Evolutionary conservation across 1,284 basidiomycete genomes (phyloP).

Genomic region (Grifola frondosa): DNA sequence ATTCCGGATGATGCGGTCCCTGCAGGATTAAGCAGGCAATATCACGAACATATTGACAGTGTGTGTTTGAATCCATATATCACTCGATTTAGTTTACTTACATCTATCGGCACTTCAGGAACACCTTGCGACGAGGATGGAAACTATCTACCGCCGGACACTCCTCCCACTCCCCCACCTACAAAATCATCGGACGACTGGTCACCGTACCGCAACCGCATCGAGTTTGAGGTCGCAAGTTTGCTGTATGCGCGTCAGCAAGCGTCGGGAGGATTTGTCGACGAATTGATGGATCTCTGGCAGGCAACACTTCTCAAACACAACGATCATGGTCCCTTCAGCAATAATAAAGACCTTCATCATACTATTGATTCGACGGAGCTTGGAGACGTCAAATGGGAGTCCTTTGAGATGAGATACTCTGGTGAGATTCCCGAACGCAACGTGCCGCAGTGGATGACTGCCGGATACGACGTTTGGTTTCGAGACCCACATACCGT

Average conservation of each 20-base stretch:
- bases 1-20: too few species aligned
- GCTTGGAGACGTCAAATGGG: conserved; percentile 25
- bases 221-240: conserved; percentile 3
- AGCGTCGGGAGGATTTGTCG: background rate
- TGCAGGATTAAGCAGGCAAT: too few species aligned
- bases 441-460: conserved; percentile 21
- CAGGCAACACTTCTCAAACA: conserved; percentile 12
- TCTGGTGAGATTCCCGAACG: conserved; percentile 4
- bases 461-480: conserved; percentile 17
- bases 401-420: conserved; percentile 18
- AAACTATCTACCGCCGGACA: conserved; percentile 13
- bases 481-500: conserved; percentile 18
- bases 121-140: conserved; percentile 19
- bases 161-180: conserved; percentile 15
- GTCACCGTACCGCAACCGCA: background rate
- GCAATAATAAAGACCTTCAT: conserved; percentile 15
- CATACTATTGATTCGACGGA: conserved; percentile 18
- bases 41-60: too few species aligned
- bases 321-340: conserved; percentile 19
- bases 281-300: conserved; percentile 29
- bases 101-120: too few species aligned
- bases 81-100: too few species aligned
- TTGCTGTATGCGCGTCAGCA: conserved; percentile 2
- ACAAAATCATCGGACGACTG: conserved; percentile 8
- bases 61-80: too few species aligned